phyloP scores from a whole-genome alignment of 2,329 filamentous ascomycete genomes.

The Scedosporium minutisporum region DNA sequence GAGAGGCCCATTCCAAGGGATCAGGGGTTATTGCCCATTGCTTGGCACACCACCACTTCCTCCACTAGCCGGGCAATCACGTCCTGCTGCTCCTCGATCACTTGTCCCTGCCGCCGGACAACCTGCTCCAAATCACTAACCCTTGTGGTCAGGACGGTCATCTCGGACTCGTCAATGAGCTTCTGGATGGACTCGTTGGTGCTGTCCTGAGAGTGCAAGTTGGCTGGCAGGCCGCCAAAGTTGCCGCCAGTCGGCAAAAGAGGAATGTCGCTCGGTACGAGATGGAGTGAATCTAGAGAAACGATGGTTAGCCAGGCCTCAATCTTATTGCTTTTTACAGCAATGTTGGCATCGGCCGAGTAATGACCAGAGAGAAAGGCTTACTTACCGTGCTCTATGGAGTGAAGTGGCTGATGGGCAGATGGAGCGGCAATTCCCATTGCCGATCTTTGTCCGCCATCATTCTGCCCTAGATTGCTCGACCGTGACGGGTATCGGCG shows the following conservation, averaged over 20 bases:
- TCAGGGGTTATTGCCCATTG: too few relatives aligned
- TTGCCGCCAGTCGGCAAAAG: too few relatives aligned
- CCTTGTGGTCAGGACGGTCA: not conserved
- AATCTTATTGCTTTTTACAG: too few relatives aligned
- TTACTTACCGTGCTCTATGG: not conserved
- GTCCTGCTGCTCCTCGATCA: not conserved
- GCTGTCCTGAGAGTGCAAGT: too few relatives aligned
- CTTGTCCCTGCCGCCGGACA: not conserved
- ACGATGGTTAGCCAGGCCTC: too few relatives aligned
- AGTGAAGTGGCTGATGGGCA: not conserved
- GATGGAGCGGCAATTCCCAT: not conserved
- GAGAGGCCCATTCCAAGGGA: too few relatives aligned
- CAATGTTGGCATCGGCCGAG: too few relatives aligned
- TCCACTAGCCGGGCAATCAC: not conserved
- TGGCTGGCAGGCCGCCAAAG: too few relatives aligned
- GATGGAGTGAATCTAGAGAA: too few relatives aligned
- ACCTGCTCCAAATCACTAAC: not conserved
- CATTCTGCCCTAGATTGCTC: not conserved
- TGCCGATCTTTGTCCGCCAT: not conserved
- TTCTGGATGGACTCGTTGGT: not conserved
- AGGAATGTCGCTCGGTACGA: too few relatives aligned
- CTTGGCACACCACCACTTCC: too few relatives aligned
- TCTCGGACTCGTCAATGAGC: not conserved
- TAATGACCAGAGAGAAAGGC: not conserved
- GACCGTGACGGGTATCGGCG: too few relatives aligned